Evolutionary conservation across 116 monocot genomes (phyloP).

Genomic region (Dioscorea cayenensis): DNA sequence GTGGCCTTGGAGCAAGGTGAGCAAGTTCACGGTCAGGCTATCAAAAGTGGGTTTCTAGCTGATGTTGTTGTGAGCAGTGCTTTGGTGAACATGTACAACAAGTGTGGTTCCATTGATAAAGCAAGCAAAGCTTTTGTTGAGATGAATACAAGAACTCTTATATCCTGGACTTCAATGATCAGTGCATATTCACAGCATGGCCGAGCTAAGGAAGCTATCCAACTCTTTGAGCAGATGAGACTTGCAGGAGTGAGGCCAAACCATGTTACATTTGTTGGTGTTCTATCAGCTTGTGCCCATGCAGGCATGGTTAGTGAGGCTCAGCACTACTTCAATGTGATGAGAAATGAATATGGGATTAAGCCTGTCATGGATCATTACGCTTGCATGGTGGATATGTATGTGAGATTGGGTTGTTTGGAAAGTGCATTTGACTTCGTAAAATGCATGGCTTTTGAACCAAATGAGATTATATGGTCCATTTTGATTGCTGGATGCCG

Average conservation of each 20-base stretch:
- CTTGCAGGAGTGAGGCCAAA: conserved; percentile 63
- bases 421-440: conserved; percentile 71
- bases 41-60: conserved; percentile 65
- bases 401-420: conserved; percentile 58
- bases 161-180: conserved; percentile 92
- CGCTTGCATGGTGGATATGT: conserved; percentile 94
- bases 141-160: conserved; percentile 62
- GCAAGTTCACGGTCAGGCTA: conserved; percentile 69
- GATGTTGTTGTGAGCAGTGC: conserved; percentile 77
- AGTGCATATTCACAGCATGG: conserved; percentile 82
- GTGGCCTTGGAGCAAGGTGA: conserved; percentile 71
- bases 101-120: conserved; percentile 69
- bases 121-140: conserved; percentile 75
- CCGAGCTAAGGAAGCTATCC: conserved; percentile 49
- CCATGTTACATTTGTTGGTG: conserved; percentile 70
- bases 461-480: conserved; percentile 85
- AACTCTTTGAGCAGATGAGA: conserved; percentile 87
- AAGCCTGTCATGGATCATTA: conserved; percentile 78
- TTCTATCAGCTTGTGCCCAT: conserved; percentile 89
- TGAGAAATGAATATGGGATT: conserved; percentile 68
- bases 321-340: conserved; percentile 68
- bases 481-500: conserved; percentile 70
- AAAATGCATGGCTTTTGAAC: conserved; percentile 50
- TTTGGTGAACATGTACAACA: conserved; percentile 86
- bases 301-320: conserved; percentile 70